Base-by-base conservation (phyloP, 2,329 filamentous ascomycete species). In the Blastomyces silverae region DNA sequence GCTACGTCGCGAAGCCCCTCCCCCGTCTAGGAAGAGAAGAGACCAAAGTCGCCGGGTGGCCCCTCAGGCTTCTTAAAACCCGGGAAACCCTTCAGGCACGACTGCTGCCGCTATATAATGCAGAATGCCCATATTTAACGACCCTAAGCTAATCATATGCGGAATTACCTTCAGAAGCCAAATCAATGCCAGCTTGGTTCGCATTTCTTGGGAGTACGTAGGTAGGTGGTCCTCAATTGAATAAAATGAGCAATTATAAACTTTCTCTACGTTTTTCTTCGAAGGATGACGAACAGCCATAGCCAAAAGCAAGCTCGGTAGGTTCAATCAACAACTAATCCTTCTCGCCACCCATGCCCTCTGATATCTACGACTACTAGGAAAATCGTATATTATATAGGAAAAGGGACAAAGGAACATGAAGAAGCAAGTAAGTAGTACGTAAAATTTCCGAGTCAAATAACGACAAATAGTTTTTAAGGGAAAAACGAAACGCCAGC, bases 381-480 rank as follows among this genome's bases (percentile, higher is more conserved):
- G 20, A 34, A 57, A 57, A 39, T 37, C 31, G 7, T 37, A 17
- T 57, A 57, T 57, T 8, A 39, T n/a, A 39, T 37, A 20, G 59
- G n/a, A n/a, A 44, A 57, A 39, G 28, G 31, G 8, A 25, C n/a
- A 28, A 62, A 31, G 42, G 28, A 64, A 31, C 17, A 15, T 50
- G 34, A 44, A 50, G 44, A 61, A 37, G 8, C n/a, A 22, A 52
- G 37, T n/a, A 22, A 52, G 37, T n/a, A 50, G 53, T 58, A 64
- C 48, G 64, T 25, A 65, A 39, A 62, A 28, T 55, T 53, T 62
- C 37, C 34, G 61, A 64, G 57, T 58, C 44, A 56, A 64, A 67
- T 53, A 65, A 65, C 48, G 50, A 59, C 44, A 67, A 61, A 60
- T 60, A 34, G 42, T n/a, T 63, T 60, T 61, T 46, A 63, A 56